Evolutionary conservation across 805 yeast species (phyloP).

Genomic region (Jamesozyma rosinii): DNA sequence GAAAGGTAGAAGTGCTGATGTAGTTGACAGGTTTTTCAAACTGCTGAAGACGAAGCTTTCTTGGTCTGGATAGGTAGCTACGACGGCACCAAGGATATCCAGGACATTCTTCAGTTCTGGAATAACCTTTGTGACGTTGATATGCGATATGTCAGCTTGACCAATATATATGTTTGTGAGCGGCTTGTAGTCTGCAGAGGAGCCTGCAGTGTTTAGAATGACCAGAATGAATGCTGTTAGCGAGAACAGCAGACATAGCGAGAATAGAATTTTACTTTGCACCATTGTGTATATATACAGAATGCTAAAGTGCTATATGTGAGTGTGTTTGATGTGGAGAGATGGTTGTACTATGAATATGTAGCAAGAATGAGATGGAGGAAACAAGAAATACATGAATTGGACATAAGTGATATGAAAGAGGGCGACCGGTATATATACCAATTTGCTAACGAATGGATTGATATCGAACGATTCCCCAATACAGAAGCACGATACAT

Average conservation of each 20-base stretch:
- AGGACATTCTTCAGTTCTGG: slow-evolving; percentile 26
- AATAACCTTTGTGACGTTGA: slow-evolving; percentile 29
- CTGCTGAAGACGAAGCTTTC: slow-evolving; percentile 15
- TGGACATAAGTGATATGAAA: too few species aligned
- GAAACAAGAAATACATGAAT: too few species aligned
- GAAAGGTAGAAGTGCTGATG: slow-evolving; percentile 25
- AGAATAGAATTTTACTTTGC: too few species aligned
- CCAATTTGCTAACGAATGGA: too few species aligned
- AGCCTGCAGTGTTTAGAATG: slow-evolving; percentile 27
- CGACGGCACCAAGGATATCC: slow-evolving; percentile 21
- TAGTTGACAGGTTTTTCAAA: slow-evolving; percentile 18
- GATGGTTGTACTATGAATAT: too few species aligned
- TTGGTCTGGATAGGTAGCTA: slow-evolving; percentile 19
- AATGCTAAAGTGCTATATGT: too few species aligned
- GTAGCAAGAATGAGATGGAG: too few species aligned
- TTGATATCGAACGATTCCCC: too few species aligned
- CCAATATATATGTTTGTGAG: slow-evolving; percentile 26
- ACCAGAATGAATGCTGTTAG: slow-evolving; percentile 23
- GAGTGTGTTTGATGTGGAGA: too few species aligned
- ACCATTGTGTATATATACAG: too few species aligned
- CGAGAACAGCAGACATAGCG: slow-evolving; percentile 13
- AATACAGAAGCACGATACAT: too few species aligned
- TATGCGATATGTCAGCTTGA: slow-evolving; percentile 26
- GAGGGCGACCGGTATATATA: too few species aligned
- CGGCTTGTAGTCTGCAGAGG: slow-evolving; percentile 26